Evolutionary conservation across 208 protist genomes (phyloP), one percentile per base, ranked within the genome.

Genomic region (Porcisia hertigi): DNA sequence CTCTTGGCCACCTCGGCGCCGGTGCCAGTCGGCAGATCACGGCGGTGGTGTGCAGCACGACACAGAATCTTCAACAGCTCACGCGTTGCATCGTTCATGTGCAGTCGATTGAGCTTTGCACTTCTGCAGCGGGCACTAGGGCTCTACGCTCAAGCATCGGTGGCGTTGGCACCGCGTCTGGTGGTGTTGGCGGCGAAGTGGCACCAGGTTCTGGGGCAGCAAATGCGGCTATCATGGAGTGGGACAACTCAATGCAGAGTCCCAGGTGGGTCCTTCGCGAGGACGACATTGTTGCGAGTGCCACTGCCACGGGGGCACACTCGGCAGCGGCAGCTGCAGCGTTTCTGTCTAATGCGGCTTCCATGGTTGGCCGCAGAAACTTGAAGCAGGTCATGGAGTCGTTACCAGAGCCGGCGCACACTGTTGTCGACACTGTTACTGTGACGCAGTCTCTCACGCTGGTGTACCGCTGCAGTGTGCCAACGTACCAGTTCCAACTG

Each of bases 331-430:
- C 73, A 60, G 45, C 77, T 6, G 76, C 80, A 7, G 64, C 71
- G 14, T 75, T 67, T 45, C 72, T 81, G 23, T 80, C 76, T 16
- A 64, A 63, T n/a, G 69, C 66, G 1, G 73, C 74, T 14, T 76
- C 70, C 12, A 71, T 78, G 67, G 80, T 73, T 36, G 85, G 88
- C 36, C 81, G 87, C 36, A 78, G 84, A n/a, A 93, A 91, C 66
- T 73, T 96, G 75, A 82, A 85, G 53, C 92, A 93, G 75, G 82
- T 97, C 18, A 74, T 89, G 71, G 92, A 97, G 75, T 73, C 89
- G 23, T 80, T 96, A 14, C 84, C 91, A 30, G 92, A 96, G 82
- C 93, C 93, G 18, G 34, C 59, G 18, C 92, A 92, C 82, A 65
- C 49, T 18, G 69, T 88, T 25, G 86, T 85, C 34, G 75, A 86